A percentile compares a stretch with the other conserved stretches of the same genome.
Evolutionary conservation across 148 eudicot genomes (phyloP).

Genomic region (Drosera capensis): DNA sequence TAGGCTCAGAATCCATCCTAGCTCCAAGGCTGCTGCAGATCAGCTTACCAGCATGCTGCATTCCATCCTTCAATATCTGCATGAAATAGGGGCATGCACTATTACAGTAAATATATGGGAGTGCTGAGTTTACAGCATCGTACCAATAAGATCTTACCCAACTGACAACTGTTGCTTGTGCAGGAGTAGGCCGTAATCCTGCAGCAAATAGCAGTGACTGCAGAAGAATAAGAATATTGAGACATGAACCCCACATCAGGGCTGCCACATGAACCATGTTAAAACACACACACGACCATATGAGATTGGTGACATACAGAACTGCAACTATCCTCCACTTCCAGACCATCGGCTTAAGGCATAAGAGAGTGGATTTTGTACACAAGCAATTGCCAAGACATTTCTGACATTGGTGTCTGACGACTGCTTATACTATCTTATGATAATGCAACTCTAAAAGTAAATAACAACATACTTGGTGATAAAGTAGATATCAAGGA

Average conservation of each 20-base stretch:
- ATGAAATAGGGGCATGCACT: conserved; percentile 8
- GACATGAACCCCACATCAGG: conserved; percentile 11
- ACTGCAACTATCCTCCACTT: neutral
- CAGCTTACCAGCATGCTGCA: conserved; percentile 95
- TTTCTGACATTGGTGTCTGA: neutral
- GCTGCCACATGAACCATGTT: neutral
- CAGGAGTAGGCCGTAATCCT: conserved; percentile 98
- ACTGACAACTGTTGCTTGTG: conserved; percentile 96
- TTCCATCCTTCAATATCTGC: conserved; percentile 91
- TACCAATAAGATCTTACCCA: conserved; percentile 49
- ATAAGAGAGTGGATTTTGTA: neutral
- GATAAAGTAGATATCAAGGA: neutral
- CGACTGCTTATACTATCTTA: neutral
- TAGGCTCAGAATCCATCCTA: conserved; percentile 98
- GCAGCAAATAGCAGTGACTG: conserved; percentile 99
- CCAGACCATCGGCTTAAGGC: neutral
- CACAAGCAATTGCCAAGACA: too few species aligned
- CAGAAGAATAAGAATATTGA: conserved; percentile 37
- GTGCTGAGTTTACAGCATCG: conserved; percentile 2
- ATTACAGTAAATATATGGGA: conserved; percentile 1
- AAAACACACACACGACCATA: neutral
- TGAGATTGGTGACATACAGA: too few species aligned
- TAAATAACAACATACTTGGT: neutral
- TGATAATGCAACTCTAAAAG: neutral
- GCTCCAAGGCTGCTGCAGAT: conserved; percentile 97